These are phyloP conservation scores for Penicillium corylophilum DNA, from an alignment of 2,329 filamentous ascomycete genomes.

Conservation along the genomic window DNA sequence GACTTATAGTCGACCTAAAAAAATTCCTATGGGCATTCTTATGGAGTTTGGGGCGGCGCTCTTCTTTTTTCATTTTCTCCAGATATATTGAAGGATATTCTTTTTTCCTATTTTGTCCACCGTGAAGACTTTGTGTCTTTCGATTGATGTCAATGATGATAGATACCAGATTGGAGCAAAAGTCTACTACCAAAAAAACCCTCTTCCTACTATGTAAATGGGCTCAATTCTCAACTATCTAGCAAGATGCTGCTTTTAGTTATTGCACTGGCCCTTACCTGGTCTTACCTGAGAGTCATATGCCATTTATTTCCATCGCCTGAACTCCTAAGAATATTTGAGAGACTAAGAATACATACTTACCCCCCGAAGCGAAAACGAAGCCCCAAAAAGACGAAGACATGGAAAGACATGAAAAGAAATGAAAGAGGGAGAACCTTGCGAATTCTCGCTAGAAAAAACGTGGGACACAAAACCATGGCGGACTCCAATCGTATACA, in stretches of 20 bases:
- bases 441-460: constrained; percentile 2
- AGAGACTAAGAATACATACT: constrained; percentile 47
- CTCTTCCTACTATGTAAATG: neutral
- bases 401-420: constrained; percentile 19
- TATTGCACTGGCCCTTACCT: constrained; percentile 40
- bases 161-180: constrained; percentile 31
- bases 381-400: constrained; percentile 29
- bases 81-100: constrained; percentile 23
- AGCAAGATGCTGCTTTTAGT: constrained; percentile 24
- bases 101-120: constrained; percentile 19
- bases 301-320: constrained; percentile 13
- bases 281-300: constrained; percentile 41
- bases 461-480: neutral
- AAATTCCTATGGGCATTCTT: constrained; percentile 35
- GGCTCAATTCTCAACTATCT: constrained; percentile 8
- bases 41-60: constrained; percentile 39
- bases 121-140: constrained; percentile 18
- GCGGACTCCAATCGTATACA: neutral
- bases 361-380: constrained; percentile 34
- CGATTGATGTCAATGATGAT: constrained; percentile 35
- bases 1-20: constrained; percentile 22
- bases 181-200: constrained; percentile 3
- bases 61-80: constrained; percentile 23
- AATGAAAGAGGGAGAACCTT: constrained; percentile 25
- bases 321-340: constrained; percentile 16